phyloP scores from a whole-genome alignment of 2,329 filamentous ascomycete genomes.

The Phaeosphaeria sp. region DNA sequence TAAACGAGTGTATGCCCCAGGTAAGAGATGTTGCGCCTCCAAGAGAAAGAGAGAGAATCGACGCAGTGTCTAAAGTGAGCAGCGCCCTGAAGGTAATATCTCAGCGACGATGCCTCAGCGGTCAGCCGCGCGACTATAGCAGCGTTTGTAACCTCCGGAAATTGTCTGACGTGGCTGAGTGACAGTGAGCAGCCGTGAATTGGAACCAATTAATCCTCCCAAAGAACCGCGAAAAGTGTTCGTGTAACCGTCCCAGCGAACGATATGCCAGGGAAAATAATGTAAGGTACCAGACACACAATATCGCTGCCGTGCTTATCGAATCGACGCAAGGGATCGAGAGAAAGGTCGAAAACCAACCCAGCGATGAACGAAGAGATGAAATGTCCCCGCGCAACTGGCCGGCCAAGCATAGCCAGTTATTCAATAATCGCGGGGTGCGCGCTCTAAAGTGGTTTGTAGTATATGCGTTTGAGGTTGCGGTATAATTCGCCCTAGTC shows the following conservation, averaged over 20 bases:
- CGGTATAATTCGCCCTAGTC: not conserved
- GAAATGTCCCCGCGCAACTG: not conserved
- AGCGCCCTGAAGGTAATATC: not conserved
- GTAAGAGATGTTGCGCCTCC: not conserved
- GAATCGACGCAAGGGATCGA: not conserved
- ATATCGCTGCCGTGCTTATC: not conserved
- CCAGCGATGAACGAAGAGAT: not conserved
- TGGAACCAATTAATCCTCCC: constrained; percentile 8
- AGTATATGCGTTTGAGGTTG: not conserved
- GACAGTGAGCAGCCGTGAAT: constrained; percentile 4
- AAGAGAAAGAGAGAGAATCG: not conserved
- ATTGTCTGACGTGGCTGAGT: constrained; percentile 8
- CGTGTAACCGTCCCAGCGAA: not conserved
- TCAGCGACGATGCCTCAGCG: not conserved
- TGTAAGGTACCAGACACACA: not conserved
- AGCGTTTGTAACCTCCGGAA: constrained; percentile 13
- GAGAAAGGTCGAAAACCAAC: not conserved
- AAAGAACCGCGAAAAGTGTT: not conserved
- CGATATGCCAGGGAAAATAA: not conserved
- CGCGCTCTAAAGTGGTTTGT: not conserved
- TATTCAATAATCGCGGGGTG: not conserved
- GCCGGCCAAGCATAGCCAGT: not conserved
- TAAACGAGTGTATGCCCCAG: not conserved
- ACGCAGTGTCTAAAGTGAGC: not conserved
- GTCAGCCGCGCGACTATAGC: constrained; percentile 1